phyloP scores from a whole-genome alignment of 306 rosid genomes.

The Trifolium subterraneum region DNA sequence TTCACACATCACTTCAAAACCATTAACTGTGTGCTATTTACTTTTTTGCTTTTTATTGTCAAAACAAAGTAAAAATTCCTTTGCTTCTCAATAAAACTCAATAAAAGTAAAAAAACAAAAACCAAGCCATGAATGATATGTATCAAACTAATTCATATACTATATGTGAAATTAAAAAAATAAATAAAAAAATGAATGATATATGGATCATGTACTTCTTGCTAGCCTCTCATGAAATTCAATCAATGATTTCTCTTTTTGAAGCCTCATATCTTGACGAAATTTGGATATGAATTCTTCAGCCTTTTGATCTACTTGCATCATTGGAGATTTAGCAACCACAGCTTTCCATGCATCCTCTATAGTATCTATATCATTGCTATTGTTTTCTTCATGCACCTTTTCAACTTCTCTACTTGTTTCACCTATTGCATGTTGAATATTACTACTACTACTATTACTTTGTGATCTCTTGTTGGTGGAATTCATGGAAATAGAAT shows the following conservation, averaged over 20 bases:
- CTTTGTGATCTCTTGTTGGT: background rate
- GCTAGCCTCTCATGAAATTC: constrained; percentile 54
- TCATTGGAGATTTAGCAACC: constrained; percentile 50
- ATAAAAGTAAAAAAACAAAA: background rate
- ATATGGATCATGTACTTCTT: constrained; percentile 37
- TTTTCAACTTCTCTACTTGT: constrained; percentile 43
- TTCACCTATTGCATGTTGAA: constrained; percentile 38
- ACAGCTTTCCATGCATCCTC: constrained; percentile 60
- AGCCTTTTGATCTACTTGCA: constrained; percentile 54
- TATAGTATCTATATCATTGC: constrained; percentile 35
- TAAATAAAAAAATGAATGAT: background rate
- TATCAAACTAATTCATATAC: constrained; percentile 8
- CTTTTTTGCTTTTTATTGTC: background rate
- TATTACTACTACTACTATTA: background rate
- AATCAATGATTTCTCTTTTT: constrained; percentile 54
- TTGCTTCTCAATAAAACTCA: constrained; percentile 28
- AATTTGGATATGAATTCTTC: constrained; percentile 50
- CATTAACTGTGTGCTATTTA: background rate
- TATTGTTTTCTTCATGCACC: constrained; percentile 9
- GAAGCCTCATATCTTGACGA: constrained; percentile 54
- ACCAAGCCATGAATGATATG: constrained; percentile 22
- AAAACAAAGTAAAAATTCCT: background rate
- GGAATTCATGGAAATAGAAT: constrained; percentile 14
- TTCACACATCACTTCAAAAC: constrained; percentile 14
- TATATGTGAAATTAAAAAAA: constrained; percentile 30